Base-by-base conservation (phyloP, 495 filamentous ascomycete genomes). In the Neurospora tetrasperma region DNA sequence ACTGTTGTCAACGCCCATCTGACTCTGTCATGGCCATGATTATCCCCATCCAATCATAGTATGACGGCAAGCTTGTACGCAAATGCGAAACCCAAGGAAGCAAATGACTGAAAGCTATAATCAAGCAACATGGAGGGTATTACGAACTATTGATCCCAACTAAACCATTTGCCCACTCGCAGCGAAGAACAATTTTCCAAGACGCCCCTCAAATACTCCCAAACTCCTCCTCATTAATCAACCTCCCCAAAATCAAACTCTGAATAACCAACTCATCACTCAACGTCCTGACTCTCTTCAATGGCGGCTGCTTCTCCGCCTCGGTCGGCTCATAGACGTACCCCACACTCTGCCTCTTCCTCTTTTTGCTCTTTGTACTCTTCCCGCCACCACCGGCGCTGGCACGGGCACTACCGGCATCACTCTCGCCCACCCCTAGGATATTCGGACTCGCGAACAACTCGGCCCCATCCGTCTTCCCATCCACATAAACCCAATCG, bases 221-320 rank as follows among this genome's bases (percentile, higher is more conserved):
- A 80, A 85, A 79, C 73, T 85, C 84, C 12, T 80, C 86, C 54
- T 89, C 87, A 70, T 93, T 91, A 75, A 92, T 85, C 74, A 97
- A 76, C 71, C 88, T 88, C 6, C 94, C 96, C 71, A 97, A 77
- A 74, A 99, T 98, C 73, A 98, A 82, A 79, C 94, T 98, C 84
- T 99, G 96, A 72, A 97, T 90, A 41, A 98, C 88, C 78, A 93
- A 89, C 78, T 98, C 94, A 82, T 97, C 93, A 42, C 90, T 91
- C 62, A 97, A 86, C 78, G 82, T 83, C 78, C 85, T 87, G 44
- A 91, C 83, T 76, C 80, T 85, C 75, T 87, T 86, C 70, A 75
- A 77, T 70, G 84, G 77, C 73, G 72, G 75, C 73, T 35, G 54
- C 14, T 82, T 77, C 59, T 75, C 75, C 38, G 46, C 69, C 20